Evolutionary conservation across 73 alveolate genomes (phyloP).

Genomic region (Tetrahymena malaccensis): DNA sequence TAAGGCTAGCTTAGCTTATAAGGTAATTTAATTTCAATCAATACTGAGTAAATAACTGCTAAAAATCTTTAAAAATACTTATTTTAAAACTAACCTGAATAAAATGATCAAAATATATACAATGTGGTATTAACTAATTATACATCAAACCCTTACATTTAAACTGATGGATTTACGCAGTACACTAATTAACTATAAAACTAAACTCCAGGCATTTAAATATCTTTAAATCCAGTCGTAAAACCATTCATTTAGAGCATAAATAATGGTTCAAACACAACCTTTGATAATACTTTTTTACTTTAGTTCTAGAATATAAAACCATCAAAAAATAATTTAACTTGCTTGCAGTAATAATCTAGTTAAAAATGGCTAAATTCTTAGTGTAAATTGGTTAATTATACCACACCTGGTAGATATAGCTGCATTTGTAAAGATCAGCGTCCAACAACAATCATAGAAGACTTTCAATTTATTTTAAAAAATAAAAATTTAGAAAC

Average conservation of each 20-base stretch:
- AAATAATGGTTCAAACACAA: neutral
- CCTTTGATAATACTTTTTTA: no score
- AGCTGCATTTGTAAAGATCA: neutral
- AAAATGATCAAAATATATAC: neutral
- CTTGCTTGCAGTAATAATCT: neutral
- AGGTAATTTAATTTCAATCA: neutral
- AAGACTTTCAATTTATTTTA: neutral
- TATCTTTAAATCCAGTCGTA: neutral
- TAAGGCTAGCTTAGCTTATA: neutral
- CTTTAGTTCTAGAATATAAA: neutral
- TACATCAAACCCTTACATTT: neutral
- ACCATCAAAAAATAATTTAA: neutral
- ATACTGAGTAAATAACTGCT: neutral
- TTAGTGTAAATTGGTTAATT: neutral
- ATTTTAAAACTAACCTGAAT: neutral
- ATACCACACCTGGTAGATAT: neutral
- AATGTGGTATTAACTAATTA: neutral
- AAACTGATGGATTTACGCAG: neutral
- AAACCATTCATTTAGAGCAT: neutral
- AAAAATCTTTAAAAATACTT: neutral
- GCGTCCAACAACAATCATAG: neutral
- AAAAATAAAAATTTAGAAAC: neutral
- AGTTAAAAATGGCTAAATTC: neutral
- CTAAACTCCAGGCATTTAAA: neutral
- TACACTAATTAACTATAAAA: neutral